Conservation (phyloP, 164 flowering plant species). For the Santalum album region DNA sequence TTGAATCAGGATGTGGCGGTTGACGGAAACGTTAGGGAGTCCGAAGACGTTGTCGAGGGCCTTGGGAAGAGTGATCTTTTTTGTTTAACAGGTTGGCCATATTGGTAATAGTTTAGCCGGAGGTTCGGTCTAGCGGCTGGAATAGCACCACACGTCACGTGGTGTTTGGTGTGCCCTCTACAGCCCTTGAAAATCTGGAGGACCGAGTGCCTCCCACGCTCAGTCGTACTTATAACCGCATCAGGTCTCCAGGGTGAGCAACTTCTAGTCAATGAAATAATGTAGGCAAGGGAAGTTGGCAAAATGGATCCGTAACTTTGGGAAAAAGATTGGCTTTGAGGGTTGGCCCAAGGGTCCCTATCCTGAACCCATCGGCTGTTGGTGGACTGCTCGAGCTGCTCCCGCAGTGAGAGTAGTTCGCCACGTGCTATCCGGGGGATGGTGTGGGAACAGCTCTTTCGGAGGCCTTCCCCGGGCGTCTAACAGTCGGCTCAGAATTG, state of each 20-base stretch:
- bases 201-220: too few species aligned
- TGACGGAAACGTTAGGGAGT: background rate
- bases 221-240: too few species aligned
- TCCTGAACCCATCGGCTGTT: background rate
- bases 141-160: background rate
- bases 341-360: background rate
- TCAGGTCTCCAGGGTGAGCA: too few species aligned
- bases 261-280: too few species aligned
- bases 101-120: background rate
- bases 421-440: background rate
- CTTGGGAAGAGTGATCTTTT: slow-evolving; percentile 3
- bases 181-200: too few species aligned
- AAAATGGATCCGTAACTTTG: too few species aligned
- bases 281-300: too few species aligned
- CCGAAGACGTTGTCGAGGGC: background rate
- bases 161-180: slow-evolving; percentile 2
- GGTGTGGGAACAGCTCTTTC: too few species aligned
- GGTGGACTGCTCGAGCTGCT: background rate
- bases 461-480: too few species aligned
- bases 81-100: background rate
- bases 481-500: too few species aligned
- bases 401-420: background rate
- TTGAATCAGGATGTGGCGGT: too few species aligned
- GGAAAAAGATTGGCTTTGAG: background rate
- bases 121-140: slow-evolving; percentile 1